phyloP scores from a whole-genome alignment of 306 rosid species.

The Vicia faba region DNA sequence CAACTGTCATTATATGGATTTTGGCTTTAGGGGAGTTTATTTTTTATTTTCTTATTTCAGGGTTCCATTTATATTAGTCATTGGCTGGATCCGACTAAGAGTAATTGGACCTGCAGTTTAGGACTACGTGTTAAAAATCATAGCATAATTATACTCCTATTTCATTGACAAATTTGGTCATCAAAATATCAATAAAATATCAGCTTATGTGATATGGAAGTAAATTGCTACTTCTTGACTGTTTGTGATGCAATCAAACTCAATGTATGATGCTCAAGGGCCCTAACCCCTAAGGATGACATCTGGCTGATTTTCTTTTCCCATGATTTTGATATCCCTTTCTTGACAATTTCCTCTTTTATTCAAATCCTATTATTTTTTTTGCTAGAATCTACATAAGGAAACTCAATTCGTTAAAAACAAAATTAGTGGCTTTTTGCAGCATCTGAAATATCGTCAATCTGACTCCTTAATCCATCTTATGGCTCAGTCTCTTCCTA shows the following conservation, averaged over 20 bases:
- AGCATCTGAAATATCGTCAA: slow-evolving; percentile 9
- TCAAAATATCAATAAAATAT: neutral
- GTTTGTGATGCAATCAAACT: slow-evolving; percentile 1
- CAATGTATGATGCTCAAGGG: slow-evolving; percentile 1
- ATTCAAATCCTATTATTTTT: neutral
- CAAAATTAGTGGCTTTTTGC: neutral
- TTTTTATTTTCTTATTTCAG: neutral
- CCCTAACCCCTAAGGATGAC: neutral
- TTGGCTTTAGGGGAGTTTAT: neutral
- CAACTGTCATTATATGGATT: slow-evolving; percentile 1
- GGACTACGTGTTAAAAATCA: neutral
- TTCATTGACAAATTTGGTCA: slow-evolving; percentile 3
- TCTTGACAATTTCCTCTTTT: neutral
- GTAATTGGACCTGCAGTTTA: slow-evolving; percentile 9
- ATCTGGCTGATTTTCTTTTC: slow-evolving; percentile 10
- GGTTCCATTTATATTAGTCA: slow-evolving; percentile 2
- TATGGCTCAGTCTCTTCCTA: neutral
- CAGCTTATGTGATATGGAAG: slow-evolving; percentile 11
- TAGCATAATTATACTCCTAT: neutral
- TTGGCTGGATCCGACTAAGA: neutral
- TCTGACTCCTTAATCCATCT: slow-evolving; percentile 19
- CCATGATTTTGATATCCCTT: neutral
- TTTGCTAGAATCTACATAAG: neutral
- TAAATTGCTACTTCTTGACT: neutral
- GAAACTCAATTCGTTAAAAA: neutral